phyloP scores from a whole-genome alignment of 2,329 filamentous ascomycete genomes.

The Colletotrichum lini region DNA sequence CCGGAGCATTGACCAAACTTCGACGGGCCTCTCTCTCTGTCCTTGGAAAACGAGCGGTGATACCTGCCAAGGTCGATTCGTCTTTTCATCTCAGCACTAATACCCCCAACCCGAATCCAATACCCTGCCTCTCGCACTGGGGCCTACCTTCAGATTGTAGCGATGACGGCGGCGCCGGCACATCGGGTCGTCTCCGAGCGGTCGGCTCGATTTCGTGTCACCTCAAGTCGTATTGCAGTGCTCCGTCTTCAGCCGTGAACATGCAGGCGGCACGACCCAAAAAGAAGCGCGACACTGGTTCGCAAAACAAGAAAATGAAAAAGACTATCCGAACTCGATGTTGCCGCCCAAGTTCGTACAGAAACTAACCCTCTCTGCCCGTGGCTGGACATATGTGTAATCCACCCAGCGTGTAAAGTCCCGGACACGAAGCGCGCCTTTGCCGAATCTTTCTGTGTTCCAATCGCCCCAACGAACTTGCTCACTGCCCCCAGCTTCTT shows the following conservation, averaged over 20 bases:
- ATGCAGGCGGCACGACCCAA: conserved; percentile 2
- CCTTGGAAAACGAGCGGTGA: conserved; percentile 15
- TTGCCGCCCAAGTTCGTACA: conserved; percentile 5
- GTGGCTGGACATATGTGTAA: neutral
- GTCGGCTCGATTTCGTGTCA: conserved; percentile 13
- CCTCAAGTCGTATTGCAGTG: neutral
- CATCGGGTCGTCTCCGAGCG: neutral
- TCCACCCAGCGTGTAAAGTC: neutral
- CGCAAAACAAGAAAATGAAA: too few species aligned
- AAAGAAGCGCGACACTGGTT: conserved; percentile 4
- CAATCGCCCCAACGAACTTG: neutral
- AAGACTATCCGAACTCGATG: conserved; percentile 7
- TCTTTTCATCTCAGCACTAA: conserved; percentile 4
- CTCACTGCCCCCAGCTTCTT: neutral
- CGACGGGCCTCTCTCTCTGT: neutral
- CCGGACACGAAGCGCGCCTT: neutral
- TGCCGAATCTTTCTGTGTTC: neutral
- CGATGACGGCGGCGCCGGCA: conserved; percentile 12
- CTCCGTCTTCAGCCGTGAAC: neutral
- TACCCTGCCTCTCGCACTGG: neutral
- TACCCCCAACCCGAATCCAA: neutral
- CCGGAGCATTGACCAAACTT: conserved; percentile 12
- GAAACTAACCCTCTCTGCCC: neutral
- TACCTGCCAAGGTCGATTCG: neutral
- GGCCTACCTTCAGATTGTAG: conserved; percentile 1